Conservation (phyloP, 768 basidiomycete species). For the Collybia sp. region DNA sequence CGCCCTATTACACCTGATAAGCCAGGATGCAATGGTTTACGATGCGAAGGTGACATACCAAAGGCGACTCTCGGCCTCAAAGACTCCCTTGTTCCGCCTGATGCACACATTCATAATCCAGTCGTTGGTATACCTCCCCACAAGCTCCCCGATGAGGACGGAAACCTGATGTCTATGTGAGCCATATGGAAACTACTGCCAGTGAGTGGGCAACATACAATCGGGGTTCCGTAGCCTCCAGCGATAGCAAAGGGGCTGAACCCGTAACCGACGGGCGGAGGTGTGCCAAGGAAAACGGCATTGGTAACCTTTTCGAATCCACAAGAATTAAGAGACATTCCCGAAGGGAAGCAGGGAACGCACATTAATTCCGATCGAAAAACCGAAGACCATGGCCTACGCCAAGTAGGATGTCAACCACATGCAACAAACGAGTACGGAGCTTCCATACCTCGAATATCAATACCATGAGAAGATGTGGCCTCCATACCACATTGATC, state of each 20-base stretch:
- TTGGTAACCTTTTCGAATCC: constrained; percentile 25
- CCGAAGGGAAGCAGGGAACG: constrained; percentile 10
- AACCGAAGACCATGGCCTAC: constrained; percentile 24
- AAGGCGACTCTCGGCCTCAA: constrained; percentile 40
- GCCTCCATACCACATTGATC: constrained; percentile 42
- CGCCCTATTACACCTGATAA: constrained; percentile 27
- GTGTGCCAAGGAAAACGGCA: constrained; percentile 16
- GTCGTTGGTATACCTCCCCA: constrained; percentile 30
- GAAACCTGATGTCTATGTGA: constrained; percentile 17
- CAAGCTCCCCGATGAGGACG: constrained; percentile 30
- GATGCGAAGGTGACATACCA: constrained; percentile 27
- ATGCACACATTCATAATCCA: constrained; percentile 23
- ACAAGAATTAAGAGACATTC: constrained; percentile 13
- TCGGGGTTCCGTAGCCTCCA: constrained; percentile 33
- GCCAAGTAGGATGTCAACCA: neutral
- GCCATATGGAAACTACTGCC: neutral
- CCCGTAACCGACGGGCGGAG: constrained; percentile 26
- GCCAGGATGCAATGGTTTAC: neutral
- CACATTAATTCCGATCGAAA: constrained; percentile 30
- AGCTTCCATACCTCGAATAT: constrained; percentile 29
- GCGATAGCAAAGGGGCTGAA: constrained; percentile 35
- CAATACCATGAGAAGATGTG: constrained; percentile 35
- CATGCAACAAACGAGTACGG: neutral
- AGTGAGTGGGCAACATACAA: constrained; percentile 16
- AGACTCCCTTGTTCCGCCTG: constrained; percentile 29